Base-by-base conservation (phyloP, 208 protist genomes). In the Leishmania tropica region DNA sequence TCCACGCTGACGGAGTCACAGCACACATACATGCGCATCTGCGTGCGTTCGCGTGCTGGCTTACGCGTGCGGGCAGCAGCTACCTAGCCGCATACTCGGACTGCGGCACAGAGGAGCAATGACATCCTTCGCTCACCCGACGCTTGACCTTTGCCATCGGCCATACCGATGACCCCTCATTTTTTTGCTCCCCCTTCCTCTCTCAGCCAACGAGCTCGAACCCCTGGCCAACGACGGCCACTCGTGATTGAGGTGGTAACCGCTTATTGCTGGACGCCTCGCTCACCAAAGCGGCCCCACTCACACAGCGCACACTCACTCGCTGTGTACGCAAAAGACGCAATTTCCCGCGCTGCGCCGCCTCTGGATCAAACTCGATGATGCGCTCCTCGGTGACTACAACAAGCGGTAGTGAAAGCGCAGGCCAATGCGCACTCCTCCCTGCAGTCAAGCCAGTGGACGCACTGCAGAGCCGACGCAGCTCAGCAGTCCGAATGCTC, bases 231-330 rank as follows among this genome's bases (percentile, higher is more conserved):
- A 89, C 85, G 37, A 89, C 77, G 3, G 81, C 83, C 17, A 91
- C 80, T 47, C 19, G 51, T 67, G 48, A 62, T 62, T 51, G 48
- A 42, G n/a, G 3, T 24, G 53, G 35, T 17, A 76, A 6, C 13
- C 11, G 73, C 15, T 15, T 15, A 51, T 42, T 31, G 7, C 53
- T 8, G n/a, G 75, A 15, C 5, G 62, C 10, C 62, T 60, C 64
- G 48, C 10, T 51, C 40, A 76, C 51, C 47, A 93, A 78, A 7
- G 84, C 83, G 17, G 93, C 40, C 10, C 91, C 91, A 78, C 93
- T 96, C 37, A 93, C 89, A 35, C 91, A 87, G 11, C 93, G 90
- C n/a, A 94, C 86, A 74, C 88, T 94, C 17, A 90, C 73, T 0
- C 91, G 90, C 31, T 79, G 83, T 47, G 84, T 60, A 28, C 40